Evolutionary conservation across 257 asterid species (phyloP), one percentile per base, ranked within the genome.

Genomic region (Capsicum baccatum): DNA sequence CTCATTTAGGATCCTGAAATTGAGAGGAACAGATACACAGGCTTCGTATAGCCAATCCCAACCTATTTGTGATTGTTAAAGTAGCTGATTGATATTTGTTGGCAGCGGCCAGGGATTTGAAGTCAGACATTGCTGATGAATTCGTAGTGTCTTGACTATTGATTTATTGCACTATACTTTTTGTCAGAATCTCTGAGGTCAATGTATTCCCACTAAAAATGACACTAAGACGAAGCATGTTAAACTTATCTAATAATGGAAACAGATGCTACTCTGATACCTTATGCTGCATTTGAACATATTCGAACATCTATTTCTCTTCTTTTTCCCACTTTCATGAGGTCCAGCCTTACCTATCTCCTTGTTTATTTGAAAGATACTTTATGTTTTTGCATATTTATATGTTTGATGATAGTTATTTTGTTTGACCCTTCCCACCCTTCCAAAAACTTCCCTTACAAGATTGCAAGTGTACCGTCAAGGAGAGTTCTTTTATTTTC

Each of bases 1-100:
- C 81, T 76, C 26, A 76, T 76, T 76, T 76, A 76, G 81, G 48
- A 76, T 39, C 57, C 57, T 71, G 50, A 78, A 54, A 12, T 71
- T 17, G 15, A 54, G 82, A 4, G 64, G 64, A 78, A 33, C 6
- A 42, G 81, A 14, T 74, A 33, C 39, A 50, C 4, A 54, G 81
- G 81, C 4, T 52, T 52, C 42, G 13, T 74, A 12, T 74, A 21
- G 3, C 33, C 33, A 26, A 39, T 39, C 44, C 44, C 44, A 3
- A 39, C 44, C 44, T 3, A 4, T 39, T 39, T 39, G 21, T 2
- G 39, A 14, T 50, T 52, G 8, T 26, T 63, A 33, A 26, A 78
- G 64, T 54, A 54, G 64, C 54, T 54, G 33, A 33, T 52, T 76
- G 21, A 55, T 54, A 78, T 8, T 15, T 14, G 5, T 78, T 54